Conservation (phyloP, 140 eudicot species). For the Bidens hawaiensis region DNA sequence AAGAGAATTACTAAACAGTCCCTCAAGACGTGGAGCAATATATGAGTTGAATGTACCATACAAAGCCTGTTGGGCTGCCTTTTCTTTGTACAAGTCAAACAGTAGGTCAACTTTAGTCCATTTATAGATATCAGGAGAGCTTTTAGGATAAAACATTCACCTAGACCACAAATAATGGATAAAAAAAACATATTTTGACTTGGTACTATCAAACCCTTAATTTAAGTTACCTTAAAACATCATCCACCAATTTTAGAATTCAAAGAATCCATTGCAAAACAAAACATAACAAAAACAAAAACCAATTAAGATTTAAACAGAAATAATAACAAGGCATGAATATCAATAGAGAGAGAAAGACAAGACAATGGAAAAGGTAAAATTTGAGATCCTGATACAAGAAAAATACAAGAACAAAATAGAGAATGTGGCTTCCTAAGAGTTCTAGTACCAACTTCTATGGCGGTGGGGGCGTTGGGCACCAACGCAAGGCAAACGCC, state of each 20-base stretch:
- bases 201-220: slow-evolving; percentile 17
- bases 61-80: neutral
- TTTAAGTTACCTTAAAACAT: slow-evolving; percentile 18
- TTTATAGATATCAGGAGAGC: neutral
- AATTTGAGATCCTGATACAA: slow-evolving; percentile 10
- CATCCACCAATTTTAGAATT: slow-evolving; percentile 21
- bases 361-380: slow-evolving; percentile 19
- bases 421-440: slow-evolving; percentile 27
- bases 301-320: slow-evolving; percentile 19
- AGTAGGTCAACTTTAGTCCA: slow-evolving; percentile 7
- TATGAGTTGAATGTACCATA: too few species aligned
- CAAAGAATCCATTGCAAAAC: slow-evolving; percentile 12
- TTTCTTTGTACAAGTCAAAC: slow-evolving; percentile 2
- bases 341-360: slow-evolving; percentile 5
- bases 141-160: slow-evolving; percentile 9
- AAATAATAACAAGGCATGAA: slow-evolving; percentile 23
- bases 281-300: slow-evolving; percentile 9
- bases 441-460: slow-evolving; percentile 9
- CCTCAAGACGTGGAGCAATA: too few species aligned
- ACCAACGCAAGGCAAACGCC: slow-evolving; percentile 16
- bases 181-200: slow-evolving; percentile 7
- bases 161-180: slow-evolving; percentile 9
- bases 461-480: slow-evolving; percentile 8
- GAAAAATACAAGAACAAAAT: slow-evolving; percentile 3
- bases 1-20: too few species aligned